These are phyloP conservation scores for Pascua sp. DNA, from an alignment of 1,284 basidiomycete species.

Conservation along the genomic window DNA sequence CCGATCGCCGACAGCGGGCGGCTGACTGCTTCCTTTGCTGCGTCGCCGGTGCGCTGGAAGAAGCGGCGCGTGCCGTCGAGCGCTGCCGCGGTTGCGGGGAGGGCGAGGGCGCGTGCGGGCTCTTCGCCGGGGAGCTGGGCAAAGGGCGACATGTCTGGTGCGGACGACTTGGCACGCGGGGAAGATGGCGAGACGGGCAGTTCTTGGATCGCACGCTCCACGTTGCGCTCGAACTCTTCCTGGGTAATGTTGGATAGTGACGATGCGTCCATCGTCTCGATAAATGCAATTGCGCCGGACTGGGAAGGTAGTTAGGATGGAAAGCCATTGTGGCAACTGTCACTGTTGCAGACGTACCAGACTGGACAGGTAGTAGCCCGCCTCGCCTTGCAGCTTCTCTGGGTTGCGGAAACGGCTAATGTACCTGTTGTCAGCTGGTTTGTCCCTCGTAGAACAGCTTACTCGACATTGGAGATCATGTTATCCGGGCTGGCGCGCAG, in stretches of 20 bases:
- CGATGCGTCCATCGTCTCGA: conserved; percentile 94
- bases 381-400: conserved; percentile 84
- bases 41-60: conserved; percentile 78
- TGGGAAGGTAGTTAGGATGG: too few relatives aligned
- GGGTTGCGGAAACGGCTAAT: conserved; percentile 93
- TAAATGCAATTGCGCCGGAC: conserved; percentile 87
- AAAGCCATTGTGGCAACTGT: too few relatives aligned
- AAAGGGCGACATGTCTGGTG: conserved; percentile 36
- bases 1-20: conserved; percentile 83
- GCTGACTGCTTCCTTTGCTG: conserved; percentile 61
- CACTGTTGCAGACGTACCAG: conserved; percentile 58
- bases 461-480: conserved; percentile 93
- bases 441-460: conserved; percentile 35
- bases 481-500: conserved; percentile 89
- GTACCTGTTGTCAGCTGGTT: conserved; percentile 59
- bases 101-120: conserved; percentile 70
- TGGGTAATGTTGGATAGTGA: conserved; percentile 87
- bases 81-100: conserved; percentile 59
- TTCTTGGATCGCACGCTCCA: conserved; percentile 71
- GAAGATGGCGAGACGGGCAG: conserved; percentile 53
- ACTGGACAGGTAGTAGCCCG: conserved; percentile 95
- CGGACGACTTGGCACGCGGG: conserved; percentile 8
- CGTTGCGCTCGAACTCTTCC: conserved; percentile 81
- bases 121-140: conserved; percentile 64
- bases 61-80: conserved; percentile 72